Evolutionary conservation across 1,284 basidiomycete species (phyloP).

Genomic region (Fistulinella staudtii): DNA sequence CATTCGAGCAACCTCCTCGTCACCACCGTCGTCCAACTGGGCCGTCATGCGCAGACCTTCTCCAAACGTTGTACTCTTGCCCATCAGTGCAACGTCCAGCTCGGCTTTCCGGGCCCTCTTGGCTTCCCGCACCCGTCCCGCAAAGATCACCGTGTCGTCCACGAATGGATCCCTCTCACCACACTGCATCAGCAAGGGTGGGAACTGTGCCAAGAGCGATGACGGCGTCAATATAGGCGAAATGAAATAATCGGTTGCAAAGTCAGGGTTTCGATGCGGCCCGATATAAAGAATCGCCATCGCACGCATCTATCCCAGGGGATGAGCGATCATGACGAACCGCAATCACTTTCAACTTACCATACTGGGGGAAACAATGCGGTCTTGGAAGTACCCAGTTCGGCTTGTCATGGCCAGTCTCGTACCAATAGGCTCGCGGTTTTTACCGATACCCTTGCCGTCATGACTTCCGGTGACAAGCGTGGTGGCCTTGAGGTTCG

Average conservation of each 20-base stretch:
- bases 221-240: slow-evolving; percentile 90
- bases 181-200: slow-evolving; percentile 88
- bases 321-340: slow-evolving; percentile 12
- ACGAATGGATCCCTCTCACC: slow-evolving; percentile 97
- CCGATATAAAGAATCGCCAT: slow-evolving; percentile 99
- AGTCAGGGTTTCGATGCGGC: slow-evolving; percentile 88
- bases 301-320: slow-evolving; percentile 83
- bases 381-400: slow-evolving; percentile 91
- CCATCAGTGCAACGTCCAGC: slow-evolving; percentile 50
- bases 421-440: slow-evolving; percentile 66
- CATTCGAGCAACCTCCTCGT: slow-evolving; percentile 40
- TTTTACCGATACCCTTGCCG: slow-evolving; percentile 34
- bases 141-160: slow-evolving; percentile 93
- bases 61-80: slow-evolving; percentile 56
- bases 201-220: slow-evolving; percentile 85
- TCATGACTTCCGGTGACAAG: slow-evolving; percentile 22
- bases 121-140: slow-evolving; percentile 88
- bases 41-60: slow-evolving; percentile 50
- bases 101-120: slow-evolving; percentile 78
- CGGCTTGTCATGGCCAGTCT: slow-evolving; percentile 94
- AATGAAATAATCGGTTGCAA: slow-evolving; percentile 91
- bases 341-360: slow-evolving; percentile 43
- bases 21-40: slow-evolving; percentile 17
- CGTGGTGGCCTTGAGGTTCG: slow-evolving; percentile 42
- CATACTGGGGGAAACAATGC: slow-evolving; percentile 89